These are phyloP conservation scores for Catharanthus roseus DNA, from an alignment of 257 asterid genomes.

Conservation along the genomic window DNA sequence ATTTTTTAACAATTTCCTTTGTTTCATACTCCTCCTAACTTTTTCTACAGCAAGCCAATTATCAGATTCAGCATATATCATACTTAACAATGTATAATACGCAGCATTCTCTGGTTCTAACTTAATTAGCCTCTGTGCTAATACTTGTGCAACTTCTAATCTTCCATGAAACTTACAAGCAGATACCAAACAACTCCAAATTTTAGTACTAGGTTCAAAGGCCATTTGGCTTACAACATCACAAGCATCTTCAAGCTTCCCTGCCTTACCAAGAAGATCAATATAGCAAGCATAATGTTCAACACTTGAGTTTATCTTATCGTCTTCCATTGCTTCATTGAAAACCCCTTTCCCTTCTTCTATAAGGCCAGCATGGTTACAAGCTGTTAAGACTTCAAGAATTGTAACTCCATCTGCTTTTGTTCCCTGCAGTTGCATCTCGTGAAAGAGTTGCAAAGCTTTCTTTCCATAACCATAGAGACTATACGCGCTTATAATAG, in stretches of 20 bases:
- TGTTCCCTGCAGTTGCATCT: conserved; percentile 45
- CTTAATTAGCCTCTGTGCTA: conserved; percentile 40
- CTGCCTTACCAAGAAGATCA: conserved; percentile 74
- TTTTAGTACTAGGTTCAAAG: conserved; percentile 27
- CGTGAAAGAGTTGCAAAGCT: conserved; percentile 41
- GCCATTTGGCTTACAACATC: conserved; percentile 42
- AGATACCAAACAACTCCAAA: conserved; percentile 51
- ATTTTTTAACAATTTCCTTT: conserved; percentile 32
- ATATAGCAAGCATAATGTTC: conserved; percentile 66
- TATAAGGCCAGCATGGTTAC: conserved; percentile 57
- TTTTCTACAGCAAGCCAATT: conserved; percentile 62
- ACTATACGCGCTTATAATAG: conserved; percentile 51
- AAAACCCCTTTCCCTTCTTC: conserved; percentile 51
- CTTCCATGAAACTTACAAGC: conserved; percentile 60
- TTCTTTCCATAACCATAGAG: conserved; percentile 47
- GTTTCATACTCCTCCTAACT: conserved; percentile 45
- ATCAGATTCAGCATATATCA: conserved; percentile 53
- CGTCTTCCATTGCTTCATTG: conserved; percentile 30
- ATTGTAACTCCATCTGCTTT: conserved; percentile 42
- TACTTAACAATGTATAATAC: conserved; percentile 44
- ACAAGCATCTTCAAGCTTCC: conserved; percentile 50
- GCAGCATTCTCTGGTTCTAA: conserved; percentile 68
- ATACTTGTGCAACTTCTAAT: conserved; percentile 47
- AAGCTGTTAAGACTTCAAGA: conserved; percentile 51
- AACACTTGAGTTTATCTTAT: conserved; percentile 19